phyloP scores from a whole-genome alignment of 73 alveolate genomes.

The Blepharisma stoltei region DNA sequence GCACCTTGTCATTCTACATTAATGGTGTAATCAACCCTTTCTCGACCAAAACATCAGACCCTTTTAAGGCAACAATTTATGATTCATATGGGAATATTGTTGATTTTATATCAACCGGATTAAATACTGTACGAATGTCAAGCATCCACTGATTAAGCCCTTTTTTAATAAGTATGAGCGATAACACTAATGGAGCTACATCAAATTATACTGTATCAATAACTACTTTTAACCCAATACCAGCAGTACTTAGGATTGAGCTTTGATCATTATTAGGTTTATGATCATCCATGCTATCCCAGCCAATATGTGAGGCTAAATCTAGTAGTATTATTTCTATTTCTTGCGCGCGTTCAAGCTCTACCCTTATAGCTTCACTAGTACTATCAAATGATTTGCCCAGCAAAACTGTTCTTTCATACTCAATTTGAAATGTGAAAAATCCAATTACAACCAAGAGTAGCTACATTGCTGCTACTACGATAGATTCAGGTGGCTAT shows the following conservation, averaged over 20 bases:
- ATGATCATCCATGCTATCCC: background rate
- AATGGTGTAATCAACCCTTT: background rate
- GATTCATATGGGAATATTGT: background rate
- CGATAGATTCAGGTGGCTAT: background rate
- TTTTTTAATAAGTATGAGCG: background rate
- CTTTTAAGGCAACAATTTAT: background rate
- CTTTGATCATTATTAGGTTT: background rate
- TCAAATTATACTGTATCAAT: background rate
- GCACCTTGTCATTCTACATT: background rate
- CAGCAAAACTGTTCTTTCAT: background rate
- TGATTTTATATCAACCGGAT: background rate
- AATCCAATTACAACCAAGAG: background rate
- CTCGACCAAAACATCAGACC: background rate
- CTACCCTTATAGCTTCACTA: background rate
- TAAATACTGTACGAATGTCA: background rate
- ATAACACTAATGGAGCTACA: background rate
- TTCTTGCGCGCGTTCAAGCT: background rate
- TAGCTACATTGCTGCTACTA: background rate
- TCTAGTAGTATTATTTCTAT: background rate
- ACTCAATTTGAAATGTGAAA: background rate
- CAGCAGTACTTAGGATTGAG: conserved; percentile 20
- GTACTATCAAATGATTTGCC: background rate
- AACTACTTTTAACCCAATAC: background rate
- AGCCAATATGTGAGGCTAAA: background rate
- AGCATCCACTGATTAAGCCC: background rate